These are phyloP conservation scores for Saccharomycopsis olivae DNA, from an alignment of 805 yeast genomes.

Conservation along the genomic window DNA sequence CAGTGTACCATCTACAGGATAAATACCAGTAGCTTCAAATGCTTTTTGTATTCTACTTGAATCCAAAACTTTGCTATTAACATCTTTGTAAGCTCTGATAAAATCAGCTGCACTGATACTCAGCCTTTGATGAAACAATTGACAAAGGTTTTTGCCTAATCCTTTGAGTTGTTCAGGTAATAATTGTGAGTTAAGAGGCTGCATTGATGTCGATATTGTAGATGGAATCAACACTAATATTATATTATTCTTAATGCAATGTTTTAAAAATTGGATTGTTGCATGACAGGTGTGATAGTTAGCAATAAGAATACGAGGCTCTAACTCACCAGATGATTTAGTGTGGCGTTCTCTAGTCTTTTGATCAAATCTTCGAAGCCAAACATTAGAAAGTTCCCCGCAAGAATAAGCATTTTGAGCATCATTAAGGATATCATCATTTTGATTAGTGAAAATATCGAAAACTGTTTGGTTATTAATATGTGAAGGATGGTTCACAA, in stretches of 20 bases:
- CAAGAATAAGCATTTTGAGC: conserved; percentile 1
- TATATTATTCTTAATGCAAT: conserved; percentile 9
- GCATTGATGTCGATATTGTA: neutral
- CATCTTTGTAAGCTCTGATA: conserved; percentile 2
- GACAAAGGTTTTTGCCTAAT: neutral
- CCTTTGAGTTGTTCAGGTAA: neutral
- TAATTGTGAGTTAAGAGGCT: conserved; percentile 1
- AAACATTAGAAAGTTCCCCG: conserved; percentile 7
- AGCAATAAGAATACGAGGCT: conserved; percentile 5
- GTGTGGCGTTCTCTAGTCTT: conserved; percentile 2
- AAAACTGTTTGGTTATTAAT: conserved; percentile 8
- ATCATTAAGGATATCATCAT: conserved; percentile 6
- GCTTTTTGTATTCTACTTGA: neutral
- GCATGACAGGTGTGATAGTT: conserved; percentile 15
- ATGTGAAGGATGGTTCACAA: neutral
- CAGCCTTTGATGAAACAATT: neutral
- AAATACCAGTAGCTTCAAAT: conserved; percentile 4
- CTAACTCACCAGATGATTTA: neutral
- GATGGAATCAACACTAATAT: conserved; percentile 7
- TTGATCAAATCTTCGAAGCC: conserved; percentile 12
- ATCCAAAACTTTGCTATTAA: neutral
- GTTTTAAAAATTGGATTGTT: conserved; percentile 9
- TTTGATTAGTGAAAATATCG: conserved; percentile 5
- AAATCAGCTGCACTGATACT: neutral
- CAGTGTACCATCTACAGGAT: neutral